These are phyloP conservation scores for Taiwanofungus camphoratus DNA, from an alignment of 1,284 basidiomycete genomes.

Conservation along the genomic window DNA sequence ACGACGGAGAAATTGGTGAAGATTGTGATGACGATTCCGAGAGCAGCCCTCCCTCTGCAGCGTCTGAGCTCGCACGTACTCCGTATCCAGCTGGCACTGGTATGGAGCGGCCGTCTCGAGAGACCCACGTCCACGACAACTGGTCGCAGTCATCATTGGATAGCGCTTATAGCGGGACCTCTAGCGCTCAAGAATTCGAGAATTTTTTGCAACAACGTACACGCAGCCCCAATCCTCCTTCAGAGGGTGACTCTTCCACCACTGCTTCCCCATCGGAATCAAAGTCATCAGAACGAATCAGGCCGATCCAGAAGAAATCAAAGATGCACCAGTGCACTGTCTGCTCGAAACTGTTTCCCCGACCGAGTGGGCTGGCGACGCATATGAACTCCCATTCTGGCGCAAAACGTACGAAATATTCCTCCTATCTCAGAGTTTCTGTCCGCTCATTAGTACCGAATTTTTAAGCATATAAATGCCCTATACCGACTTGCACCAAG, in stretches of 20 bases:
- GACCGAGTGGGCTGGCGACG: slow-evolving; percentile 62
- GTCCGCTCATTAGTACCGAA: slow-evolving; percentile 6
- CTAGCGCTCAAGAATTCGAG: slow-evolving; percentile 7
- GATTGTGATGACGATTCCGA: slow-evolving; percentile 29
- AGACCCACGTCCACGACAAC: slow-evolving; percentile 9
- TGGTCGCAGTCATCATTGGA: slow-evolving; percentile 14
- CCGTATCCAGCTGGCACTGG: slow-evolving; percentile 11
- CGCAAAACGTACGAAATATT: slow-evolving; percentile 46
- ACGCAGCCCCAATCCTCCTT: slow-evolving; percentile 11
- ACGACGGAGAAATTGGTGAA: slow-evolving; percentile 23
- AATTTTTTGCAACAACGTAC: slow-evolving; percentile 6
- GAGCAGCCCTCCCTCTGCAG: slow-evolving; percentile 25
- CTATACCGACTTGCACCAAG: slow-evolving; percentile 46
- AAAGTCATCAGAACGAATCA: slow-evolving; percentile 19
- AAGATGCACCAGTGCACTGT: slow-evolving; percentile 51
- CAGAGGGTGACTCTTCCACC: slow-evolving; percentile 9
- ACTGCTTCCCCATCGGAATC: slow-evolving; percentile 14
- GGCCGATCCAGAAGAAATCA: slow-evolving; percentile 34
- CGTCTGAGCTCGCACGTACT: slow-evolving; percentile 23
- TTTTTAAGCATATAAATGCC: slow-evolving; percentile 48
- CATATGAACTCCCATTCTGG: slow-evolving; percentile 72
- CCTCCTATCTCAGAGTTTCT: not conserved
- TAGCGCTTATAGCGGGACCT: slow-evolving; percentile 4
- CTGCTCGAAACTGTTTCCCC: slow-evolving; percentile 55
- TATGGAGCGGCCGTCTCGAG: slow-evolving; percentile 7